Conservation (phyloP, 1,139 yeast genomes). For the Hansenula sp. region DNA sequence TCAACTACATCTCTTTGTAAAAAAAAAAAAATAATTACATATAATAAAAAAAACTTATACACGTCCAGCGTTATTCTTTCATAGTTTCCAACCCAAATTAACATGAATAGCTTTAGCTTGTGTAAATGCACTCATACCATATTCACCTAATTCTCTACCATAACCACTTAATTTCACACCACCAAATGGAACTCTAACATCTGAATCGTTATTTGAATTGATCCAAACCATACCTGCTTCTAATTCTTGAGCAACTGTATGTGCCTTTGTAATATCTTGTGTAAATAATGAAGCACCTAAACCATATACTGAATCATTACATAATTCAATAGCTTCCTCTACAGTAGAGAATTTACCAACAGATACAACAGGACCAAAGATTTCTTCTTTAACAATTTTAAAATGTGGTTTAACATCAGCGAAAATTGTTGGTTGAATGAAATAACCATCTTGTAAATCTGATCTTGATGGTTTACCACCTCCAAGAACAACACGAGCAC, state of each 20-base stretch:
- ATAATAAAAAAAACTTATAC: background rate
- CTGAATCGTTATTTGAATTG: conserved; percentile 79
- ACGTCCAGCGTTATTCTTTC: background rate
- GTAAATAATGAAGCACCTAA: conserved; percentile 81
- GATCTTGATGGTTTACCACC: conserved; percentile 45
- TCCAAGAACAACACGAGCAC: conserved; percentile 63
- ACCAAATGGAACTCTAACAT: conserved; percentile 76
- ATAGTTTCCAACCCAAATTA: conserved; percentile 31
- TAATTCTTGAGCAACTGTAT: conserved; percentile 57
- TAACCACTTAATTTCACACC: conserved; percentile 79
- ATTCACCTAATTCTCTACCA: conserved; percentile 85
- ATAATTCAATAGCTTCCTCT: conserved; percentile 67
- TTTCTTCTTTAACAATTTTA: conserved; percentile 64
- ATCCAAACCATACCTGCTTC: conserved; percentile 87
- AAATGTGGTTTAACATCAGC: conserved; percentile 55
- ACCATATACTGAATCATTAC: conserved; percentile 74
- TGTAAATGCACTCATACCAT: conserved; percentile 72
- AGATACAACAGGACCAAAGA: conserved; percentile 93
- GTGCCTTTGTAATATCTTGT: conserved; percentile 52
- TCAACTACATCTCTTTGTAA: background rate
- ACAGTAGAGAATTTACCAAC: conserved; percentile 62
- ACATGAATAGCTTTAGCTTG: conserved; percentile 79
- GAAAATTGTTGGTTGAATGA: conserved; percentile 65
- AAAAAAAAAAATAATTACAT: background rate
- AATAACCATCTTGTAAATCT: conserved; percentile 43